phyloP scores from a whole-genome alignment of 2,329 filamentous ascomycete genomes.

The Fusarium sp. region DNA sequence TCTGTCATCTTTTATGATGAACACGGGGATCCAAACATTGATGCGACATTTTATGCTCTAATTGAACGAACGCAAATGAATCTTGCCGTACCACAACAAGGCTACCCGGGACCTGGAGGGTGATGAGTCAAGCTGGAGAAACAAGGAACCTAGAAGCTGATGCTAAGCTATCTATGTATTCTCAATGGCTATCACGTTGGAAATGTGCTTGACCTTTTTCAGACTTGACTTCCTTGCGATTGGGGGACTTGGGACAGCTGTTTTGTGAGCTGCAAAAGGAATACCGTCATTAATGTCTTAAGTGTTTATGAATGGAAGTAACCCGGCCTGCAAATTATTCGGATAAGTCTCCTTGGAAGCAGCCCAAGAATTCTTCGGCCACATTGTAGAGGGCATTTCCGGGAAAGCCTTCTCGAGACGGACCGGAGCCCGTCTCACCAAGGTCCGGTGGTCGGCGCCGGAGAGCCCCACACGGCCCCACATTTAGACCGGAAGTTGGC shows the following conservation, averaged over 20 bases:
- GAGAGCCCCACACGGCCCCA: background rate
- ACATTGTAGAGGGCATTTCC: background rate
- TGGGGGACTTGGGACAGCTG: background rate
- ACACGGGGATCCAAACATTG: background rate
- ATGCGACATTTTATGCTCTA: background rate
- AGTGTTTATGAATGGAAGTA: background rate
- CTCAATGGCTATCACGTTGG: background rate
- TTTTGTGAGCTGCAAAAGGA: background rate
- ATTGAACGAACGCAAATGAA: background rate
- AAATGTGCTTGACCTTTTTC: background rate
- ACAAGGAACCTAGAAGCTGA: background rate
- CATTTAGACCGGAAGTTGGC: background rate
- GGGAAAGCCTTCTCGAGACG: background rate
- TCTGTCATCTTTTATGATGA: background rate
- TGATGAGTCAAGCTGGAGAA: background rate
- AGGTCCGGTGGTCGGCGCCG: background rate
- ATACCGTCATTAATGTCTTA: background rate
- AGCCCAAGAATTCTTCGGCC: background rate
- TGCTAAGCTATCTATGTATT: background rate
- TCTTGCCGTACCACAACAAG: background rate
- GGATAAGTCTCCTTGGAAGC: background rate
- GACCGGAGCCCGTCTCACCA: background rate
- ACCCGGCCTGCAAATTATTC: background rate
- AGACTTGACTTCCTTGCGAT: background rate
- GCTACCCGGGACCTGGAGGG: background rate